phyloP scores from a whole-genome alignment of 768 basidiomycete genomes.

The Auriscalpium orientale region DNA sequence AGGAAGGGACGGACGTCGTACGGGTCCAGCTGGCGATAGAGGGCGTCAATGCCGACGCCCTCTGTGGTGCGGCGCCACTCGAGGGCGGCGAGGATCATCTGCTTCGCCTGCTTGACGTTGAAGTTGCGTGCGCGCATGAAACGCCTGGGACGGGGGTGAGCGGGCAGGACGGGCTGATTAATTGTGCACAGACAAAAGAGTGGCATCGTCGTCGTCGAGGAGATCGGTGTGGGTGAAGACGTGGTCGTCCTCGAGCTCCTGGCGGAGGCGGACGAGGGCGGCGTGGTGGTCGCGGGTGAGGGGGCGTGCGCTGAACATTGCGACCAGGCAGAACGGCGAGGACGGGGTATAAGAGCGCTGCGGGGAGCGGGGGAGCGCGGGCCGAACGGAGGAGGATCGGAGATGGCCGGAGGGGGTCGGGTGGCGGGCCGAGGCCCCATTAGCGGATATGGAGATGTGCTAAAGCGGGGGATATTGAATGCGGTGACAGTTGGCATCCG shows the following conservation, averaged over 20 bases:
- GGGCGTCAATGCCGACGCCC: slow-evolving; percentile 56
- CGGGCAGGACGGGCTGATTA: neutral
- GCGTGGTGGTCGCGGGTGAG: neutral
- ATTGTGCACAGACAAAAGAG: neutral
- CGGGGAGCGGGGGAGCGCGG: too few species aligned
- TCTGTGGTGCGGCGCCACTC: slow-evolving; percentile 61
- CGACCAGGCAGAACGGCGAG: neutral
- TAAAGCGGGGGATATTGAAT: neutral
- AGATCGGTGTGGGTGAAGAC: neutral
- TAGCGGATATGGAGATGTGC: too few species aligned
- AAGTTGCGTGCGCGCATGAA: slow-evolving; percentile 71
- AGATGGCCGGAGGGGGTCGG: too few species aligned
- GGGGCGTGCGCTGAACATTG: neutral
- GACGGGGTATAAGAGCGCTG: too few species aligned
- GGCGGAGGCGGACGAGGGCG: neutral
- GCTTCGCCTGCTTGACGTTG: slow-evolving; percentile 48
- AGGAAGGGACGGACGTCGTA: slow-evolving; percentile 48
- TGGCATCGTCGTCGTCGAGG: neutral
- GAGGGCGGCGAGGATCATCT: slow-evolving; percentile 61
- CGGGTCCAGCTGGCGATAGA: slow-evolving; percentile 56
- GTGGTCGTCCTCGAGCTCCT: neutral
- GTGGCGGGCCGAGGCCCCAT: too few species aligned
- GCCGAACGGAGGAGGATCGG: too few species aligned
- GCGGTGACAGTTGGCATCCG: neutral
- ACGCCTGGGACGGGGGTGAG: slow-evolving; percentile 37